Percentiles rank a stretch among this genome's conserved stretches.
These are phyloP conservation scores for Arthrinium phaeospermum DNA, from an alignment of 2,329 filamentous ascomycete species.

Conservation along the genomic window DNA sequence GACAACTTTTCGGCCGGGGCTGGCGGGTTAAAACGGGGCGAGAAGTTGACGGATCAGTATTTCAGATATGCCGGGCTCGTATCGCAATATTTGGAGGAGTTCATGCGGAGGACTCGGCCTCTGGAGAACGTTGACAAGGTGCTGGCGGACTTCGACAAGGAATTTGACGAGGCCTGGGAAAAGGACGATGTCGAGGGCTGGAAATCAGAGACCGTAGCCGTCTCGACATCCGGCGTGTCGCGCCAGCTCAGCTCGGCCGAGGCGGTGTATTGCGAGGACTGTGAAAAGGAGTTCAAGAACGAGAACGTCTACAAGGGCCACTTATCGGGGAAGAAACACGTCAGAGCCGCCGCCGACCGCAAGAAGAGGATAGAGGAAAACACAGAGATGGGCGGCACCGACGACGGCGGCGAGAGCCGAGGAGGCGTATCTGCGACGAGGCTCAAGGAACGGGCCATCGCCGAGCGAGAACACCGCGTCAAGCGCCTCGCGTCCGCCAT, in stretches of 20 bases:
- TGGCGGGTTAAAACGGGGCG: slow-evolving; percentile 74
- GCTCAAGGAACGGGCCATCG: slow-evolving; percentile 87
- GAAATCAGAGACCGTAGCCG: slow-evolving; percentile 61
- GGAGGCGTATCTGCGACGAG: slow-evolving; percentile 51
- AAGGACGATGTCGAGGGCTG: slow-evolving; percentile 81
- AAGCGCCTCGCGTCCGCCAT: slow-evolving; percentile 81
- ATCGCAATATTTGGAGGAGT: slow-evolving; percentile 83
- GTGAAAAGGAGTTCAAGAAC: slow-evolving; percentile 94
- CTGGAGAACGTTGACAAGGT: slow-evolving; percentile 85
- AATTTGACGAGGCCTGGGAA: slow-evolving; percentile 85
- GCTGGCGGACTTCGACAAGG: slow-evolving; percentile 75
- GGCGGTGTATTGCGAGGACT: slow-evolving; percentile 87
- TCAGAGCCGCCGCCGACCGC: slow-evolving; percentile 77
- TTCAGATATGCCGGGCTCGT: slow-evolving; percentile 86
- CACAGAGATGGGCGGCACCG: slow-evolving; percentile 33
- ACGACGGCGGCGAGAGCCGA: slow-evolving; percentile 35
- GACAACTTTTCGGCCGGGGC: slow-evolving; percentile 81
- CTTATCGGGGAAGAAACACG: slow-evolving; percentile 88
- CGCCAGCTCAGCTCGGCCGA: slow-evolving; percentile 52
- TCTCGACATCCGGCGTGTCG: slow-evolving; percentile 43
- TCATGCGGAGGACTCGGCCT: slow-evolving; percentile 83
- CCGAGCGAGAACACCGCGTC: slow-evolving; percentile 85
- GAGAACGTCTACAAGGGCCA: slow-evolving; percentile 93
- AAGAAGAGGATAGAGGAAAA: slow-evolving; percentile 52
- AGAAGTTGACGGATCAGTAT: slow-evolving; percentile 92